These are phyloP conservation scores for Incumbomyces lentus DNA, from an alignment of 2,329 filamentous ascomycete species.

Conservation along the genomic window DNA sequence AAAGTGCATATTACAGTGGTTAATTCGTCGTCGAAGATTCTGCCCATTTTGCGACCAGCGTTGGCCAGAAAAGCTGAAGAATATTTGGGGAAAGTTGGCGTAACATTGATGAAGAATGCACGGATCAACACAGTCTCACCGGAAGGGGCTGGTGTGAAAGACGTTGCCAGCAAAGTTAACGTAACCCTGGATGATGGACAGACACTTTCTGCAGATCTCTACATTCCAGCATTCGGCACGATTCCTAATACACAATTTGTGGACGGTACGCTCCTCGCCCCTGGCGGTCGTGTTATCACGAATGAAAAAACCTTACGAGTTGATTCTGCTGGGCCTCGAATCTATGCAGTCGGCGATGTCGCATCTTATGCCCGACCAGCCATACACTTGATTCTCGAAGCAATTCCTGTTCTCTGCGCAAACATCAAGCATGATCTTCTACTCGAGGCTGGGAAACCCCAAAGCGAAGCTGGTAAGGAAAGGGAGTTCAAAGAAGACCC, in stretches of 20 bases:
- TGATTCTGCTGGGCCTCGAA: slow-evolving; percentile 26
- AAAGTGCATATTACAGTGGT: slow-evolving; percentile 38
- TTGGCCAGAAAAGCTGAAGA: slow-evolving; percentile 34
- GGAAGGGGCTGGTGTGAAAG: not conserved
- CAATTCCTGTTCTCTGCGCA: slow-evolving; percentile 35
- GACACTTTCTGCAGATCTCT: slow-evolving; percentile 35
- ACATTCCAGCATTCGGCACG: slow-evolving; percentile 38
- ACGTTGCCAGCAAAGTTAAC: slow-evolving; percentile 24
- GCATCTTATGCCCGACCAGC: slow-evolving; percentile 32
- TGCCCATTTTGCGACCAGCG: slow-evolving; percentile 31
- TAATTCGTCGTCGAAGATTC: slow-evolving; percentile 29
- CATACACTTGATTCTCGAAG: slow-evolving; percentile 33
- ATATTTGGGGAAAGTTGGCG: slow-evolving; percentile 36
- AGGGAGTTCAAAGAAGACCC: slow-evolving; percentile 33
- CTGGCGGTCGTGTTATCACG: slow-evolving; percentile 32
- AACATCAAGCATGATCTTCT: slow-evolving; percentile 44
- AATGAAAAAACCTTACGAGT: slow-evolving; percentile 30
- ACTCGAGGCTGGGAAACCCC: slow-evolving; percentile 23
- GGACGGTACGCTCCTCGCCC: slow-evolving; percentile 21
- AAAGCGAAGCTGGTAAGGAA: slow-evolving; percentile 21
- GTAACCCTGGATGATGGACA: slow-evolving; percentile 33
- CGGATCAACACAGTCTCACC: slow-evolving; percentile 8
- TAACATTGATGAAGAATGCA: slow-evolving; percentile 35
- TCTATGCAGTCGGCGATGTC: slow-evolving; percentile 42
- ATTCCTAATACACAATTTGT: slow-evolving; percentile 35